These are phyloP conservation scores for Cerioporus squamosus DNA, from an alignment of 1,284 basidiomycete species.

Conservation along the genomic window DNA sequence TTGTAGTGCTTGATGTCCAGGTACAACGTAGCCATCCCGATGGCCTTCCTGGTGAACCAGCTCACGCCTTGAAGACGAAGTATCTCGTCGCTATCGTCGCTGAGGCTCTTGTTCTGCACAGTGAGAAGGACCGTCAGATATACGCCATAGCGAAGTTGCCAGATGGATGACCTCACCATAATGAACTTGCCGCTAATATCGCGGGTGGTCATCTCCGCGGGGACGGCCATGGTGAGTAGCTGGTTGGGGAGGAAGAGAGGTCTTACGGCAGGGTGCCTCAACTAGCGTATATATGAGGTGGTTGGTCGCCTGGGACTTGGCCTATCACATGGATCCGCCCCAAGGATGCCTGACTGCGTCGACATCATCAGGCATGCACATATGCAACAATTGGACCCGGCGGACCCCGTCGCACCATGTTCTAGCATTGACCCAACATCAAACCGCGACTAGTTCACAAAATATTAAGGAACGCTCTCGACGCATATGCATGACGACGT, in stretches of 20 bases:
- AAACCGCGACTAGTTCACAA: too few species aligned
- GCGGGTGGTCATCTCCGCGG: constrained; percentile 52
- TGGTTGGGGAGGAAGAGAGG: background rate
- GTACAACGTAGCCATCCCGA: constrained; percentile 54
- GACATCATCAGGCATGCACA: constrained; percentile 6
- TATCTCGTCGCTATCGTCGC: constrained; percentile 59
- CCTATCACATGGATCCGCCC: constrained; percentile 19
- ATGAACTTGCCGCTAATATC: constrained; percentile 48
- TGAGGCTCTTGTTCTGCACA: constrained; percentile 59
- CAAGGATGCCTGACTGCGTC: constrained; percentile 3
- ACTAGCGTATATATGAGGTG: constrained; percentile 11
- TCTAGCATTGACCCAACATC: too few species aligned
- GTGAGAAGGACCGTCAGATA: background rate
- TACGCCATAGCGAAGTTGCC: background rate
- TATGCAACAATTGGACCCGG: constrained; percentile 13
- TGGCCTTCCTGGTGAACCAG: constrained; percentile 64
- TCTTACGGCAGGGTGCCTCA: background rate
- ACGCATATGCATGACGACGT: too few species aligned
- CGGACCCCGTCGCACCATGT: too few species aligned
- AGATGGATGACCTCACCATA: constrained; percentile 22
- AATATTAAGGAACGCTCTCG: too few species aligned
- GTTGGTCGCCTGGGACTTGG: background rate
- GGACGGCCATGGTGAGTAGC: constrained; percentile 49
- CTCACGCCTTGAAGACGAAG: constrained; percentile 63
- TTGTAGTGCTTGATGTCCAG: constrained; percentile 64